Evolutionary conservation across 345 rosid species (phyloP).

Genomic region (Cardiospermum halicacabum): DNA sequence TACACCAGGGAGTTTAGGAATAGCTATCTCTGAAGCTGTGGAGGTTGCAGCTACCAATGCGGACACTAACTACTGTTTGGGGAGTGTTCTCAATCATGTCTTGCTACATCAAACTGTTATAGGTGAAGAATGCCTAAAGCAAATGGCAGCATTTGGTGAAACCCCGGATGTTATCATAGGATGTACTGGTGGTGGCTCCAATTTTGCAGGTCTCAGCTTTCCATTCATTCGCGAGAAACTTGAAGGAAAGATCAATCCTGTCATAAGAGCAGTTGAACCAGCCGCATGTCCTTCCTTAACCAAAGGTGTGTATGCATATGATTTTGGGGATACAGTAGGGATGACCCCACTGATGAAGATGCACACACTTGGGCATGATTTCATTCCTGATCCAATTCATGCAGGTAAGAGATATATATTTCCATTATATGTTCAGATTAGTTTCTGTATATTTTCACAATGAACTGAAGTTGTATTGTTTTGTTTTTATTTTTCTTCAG

Average conservation of each 20-base stretch:
- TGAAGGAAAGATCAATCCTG: conserved; percentile 70
- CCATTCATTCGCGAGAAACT: conserved; percentile 93
- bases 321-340: conserved; percentile 84
- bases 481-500: conserved; percentile 27
- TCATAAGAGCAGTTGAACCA: conserved; percentile 82
- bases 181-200: conserved; percentile 95
- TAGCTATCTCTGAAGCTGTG: conserved; percentile 95
- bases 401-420: conserved; percentile 46
- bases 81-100: conserved; percentile 92
- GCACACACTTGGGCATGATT: conserved; percentile 97
- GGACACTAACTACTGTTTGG: conserved; percentile 81
- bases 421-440: not conserved
- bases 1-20: conserved; percentile 90
- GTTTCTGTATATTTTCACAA: conserved; percentile 9
- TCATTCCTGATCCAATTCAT: conserved; percentile 97
- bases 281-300: conserved; percentile 88
- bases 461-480: conserved; percentile 4
- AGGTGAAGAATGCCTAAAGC: conserved; percentile 81
- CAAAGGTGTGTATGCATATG: conserved; percentile 85
- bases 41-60: conserved; percentile 72
- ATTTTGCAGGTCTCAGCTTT: conserved; percentile 87
- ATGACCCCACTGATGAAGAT: conserved; percentile 97
- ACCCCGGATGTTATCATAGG: conserved; percentile 86
- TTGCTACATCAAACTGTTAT: conserved; percentile 90
- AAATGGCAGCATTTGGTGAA: conserved; percentile 83